Percentiles rank a stretch among this genome's conserved stretches.
Evolutionary conservation across 768 basidiomycete genomes (phyloP).

Genomic region (Cantharellus anzutake): DNA sequence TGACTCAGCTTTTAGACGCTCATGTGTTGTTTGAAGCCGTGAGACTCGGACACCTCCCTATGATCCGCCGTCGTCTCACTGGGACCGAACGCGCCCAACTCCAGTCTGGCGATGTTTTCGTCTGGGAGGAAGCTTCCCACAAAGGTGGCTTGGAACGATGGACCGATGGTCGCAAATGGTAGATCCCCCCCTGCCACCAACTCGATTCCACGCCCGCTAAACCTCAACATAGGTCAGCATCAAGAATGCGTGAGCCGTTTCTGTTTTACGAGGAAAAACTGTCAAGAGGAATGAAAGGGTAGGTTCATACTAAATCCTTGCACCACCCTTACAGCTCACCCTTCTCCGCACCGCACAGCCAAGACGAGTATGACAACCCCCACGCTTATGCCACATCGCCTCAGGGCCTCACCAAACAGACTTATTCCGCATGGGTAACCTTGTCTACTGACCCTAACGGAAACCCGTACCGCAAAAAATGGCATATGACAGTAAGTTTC

Average conservation of each 20-base stretch:
- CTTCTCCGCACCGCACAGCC: background rate
- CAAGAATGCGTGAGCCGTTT: slow-evolving; percentile 56
- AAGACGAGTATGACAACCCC: background rate
- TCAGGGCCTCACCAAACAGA: slow-evolving; percentile 67
- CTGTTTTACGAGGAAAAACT: slow-evolving; percentile 37
- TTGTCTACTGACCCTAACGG: slow-evolving; percentile 19
- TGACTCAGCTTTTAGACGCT: slow-evolving; percentile 1
- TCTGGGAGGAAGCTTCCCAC: slow-evolving; percentile 69
- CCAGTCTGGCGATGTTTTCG: slow-evolving; percentile 55
- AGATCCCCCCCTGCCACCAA: slow-evolving; percentile 13
- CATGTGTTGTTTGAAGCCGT: slow-evolving; percentile 10
- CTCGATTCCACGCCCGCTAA: background rate
- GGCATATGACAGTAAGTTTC: slow-evolving; percentile 34
- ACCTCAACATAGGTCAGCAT: slow-evolving; percentile 40
- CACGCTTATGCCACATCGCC: background rate
- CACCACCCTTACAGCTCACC: background rate
- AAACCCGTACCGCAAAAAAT: slow-evolving; percentile 35
- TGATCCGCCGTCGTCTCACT: slow-evolving; percentile 10
- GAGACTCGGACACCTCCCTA: slow-evolving; percentile 8
- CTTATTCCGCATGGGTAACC: slow-evolving; percentile 59
- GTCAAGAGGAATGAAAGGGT: slow-evolving; percentile 3
- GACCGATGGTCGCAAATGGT: slow-evolving; percentile 70
- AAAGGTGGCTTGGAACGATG: slow-evolving; percentile 50
- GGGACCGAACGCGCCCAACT: slow-evolving; percentile 6
- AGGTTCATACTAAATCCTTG: background rate